Evolutionary conservation across 176 grass and related monocot genomes (phyloP).

Genomic region (Lolium multiflorum): DNA sequence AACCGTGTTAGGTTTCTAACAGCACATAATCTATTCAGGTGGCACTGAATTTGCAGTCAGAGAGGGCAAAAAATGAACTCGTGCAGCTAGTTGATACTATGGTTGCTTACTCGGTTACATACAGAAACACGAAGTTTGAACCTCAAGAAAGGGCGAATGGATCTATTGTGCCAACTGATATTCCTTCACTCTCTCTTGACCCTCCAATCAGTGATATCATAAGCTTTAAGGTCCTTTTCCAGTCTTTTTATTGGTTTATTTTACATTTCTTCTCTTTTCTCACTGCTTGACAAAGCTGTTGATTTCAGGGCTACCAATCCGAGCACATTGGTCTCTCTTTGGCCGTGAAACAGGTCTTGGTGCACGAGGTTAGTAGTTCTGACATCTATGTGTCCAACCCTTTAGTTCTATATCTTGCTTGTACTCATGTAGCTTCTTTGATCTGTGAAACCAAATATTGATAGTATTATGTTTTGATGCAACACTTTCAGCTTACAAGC

Average conservation of each 20-base stretch:
- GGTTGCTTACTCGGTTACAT: slow-evolving; percentile 86
- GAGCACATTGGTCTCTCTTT: slow-evolving; percentile 76
- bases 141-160: slow-evolving; percentile 63
- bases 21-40: slow-evolving; percentile 55
- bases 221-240: slow-evolving; percentile 75
- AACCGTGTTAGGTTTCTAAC: slow-evolving; percentile 41
- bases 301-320: slow-evolving; percentile 73
- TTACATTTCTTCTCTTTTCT: slow-evolving; percentile 35
- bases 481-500: neutral
- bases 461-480: slow-evolving; percentile 24
- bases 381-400: slow-evolving; percentile 14
- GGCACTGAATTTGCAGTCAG: slow-evolving; percentile 76
- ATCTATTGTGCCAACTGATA: slow-evolving; percentile 62
- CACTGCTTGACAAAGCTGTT: slow-evolving; percentile 47
- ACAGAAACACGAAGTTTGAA: slow-evolving; percentile 73
- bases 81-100: slow-evolving; percentile 88
- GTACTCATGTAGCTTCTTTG: slow-evolving; percentile 12
- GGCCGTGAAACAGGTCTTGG: slow-evolving; percentile 81
- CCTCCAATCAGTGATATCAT: slow-evolving; percentile 76
- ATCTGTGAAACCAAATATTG: slow-evolving; percentile 14
- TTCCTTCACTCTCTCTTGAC: slow-evolving; percentile 60
- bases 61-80: slow-evolving; percentile 86
- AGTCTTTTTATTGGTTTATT: slow-evolving; percentile 26
- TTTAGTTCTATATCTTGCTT: slow-evolving; percentile 39
- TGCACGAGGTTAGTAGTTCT: slow-evolving; percentile 74